These are phyloP conservation scores for Geotrichum fermentans DNA, from an alignment of 1,139 yeast genomes.

Conservation along the genomic window DNA sequence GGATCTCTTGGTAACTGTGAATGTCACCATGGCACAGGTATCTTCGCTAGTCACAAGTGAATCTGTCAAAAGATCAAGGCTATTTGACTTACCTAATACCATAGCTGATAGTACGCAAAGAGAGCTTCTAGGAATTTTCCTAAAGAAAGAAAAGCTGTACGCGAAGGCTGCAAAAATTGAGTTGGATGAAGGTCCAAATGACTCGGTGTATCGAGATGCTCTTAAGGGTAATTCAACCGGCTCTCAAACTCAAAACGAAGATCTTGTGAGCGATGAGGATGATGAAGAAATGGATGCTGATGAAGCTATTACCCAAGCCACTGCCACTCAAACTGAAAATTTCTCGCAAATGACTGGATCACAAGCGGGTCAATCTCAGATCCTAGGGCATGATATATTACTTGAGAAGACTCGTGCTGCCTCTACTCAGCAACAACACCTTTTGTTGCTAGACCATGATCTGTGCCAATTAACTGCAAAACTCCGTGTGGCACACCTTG, in stretches of 20 bases:
- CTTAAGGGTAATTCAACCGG: not conserved
- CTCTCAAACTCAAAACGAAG: conserved; percentile 1
- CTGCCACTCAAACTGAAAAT: not conserved
- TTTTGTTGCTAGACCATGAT: conserved; percentile 19
- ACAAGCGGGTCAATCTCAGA: conserved; percentile 11
- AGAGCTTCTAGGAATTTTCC: conserved; percentile 25
- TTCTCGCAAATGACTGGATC: conserved; percentile 1
- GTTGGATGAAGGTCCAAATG: conserved; percentile 20
- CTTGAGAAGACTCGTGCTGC: conserved; percentile 6
- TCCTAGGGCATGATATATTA: conserved; percentile 13
- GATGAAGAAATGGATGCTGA: conserved; percentile 18
- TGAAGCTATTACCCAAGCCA: conserved; percentile 5
- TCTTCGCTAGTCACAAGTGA: conserved; percentile 13
- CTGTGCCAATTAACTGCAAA: conserved; percentile 26
- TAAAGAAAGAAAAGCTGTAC: conserved; percentile 25
- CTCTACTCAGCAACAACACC: conserved; percentile 13
- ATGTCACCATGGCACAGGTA: conserved; percentile 19
- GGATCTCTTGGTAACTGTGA: conserved; percentile 19
- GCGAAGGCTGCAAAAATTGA: conserved; percentile 19
- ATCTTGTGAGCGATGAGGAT: conserved; percentile 3
- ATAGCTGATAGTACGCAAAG: conserved; percentile 16
- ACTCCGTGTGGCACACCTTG: conserved; percentile 26
- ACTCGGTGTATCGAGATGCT: conserved; percentile 8
- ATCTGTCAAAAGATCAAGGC: conserved; percentile 8
- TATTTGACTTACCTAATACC: conserved; percentile 18